Evolutionary conservation across 2,329 filamentous ascomycete genomes (phyloP), one percentile per base, ranked within the genome.

Genomic region (Xylaria sp.): DNA sequence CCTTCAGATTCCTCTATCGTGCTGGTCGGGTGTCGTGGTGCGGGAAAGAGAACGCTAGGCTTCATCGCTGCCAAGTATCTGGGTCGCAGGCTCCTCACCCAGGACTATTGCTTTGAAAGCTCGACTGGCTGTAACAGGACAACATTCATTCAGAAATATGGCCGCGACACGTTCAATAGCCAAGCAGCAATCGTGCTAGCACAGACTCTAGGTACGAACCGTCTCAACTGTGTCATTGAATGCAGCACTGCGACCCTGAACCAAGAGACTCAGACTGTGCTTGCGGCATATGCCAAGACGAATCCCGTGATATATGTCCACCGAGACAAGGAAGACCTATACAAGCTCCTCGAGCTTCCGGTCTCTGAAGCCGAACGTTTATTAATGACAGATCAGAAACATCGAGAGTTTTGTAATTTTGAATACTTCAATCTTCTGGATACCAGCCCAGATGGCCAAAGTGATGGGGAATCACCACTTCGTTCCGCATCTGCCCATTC

Each of bases 271-370:
- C 88, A 89, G 74, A 78, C 80, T 23, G 80, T 89, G 5, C 81
- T 93, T 56, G 83, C 85, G 57, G 83, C 86, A 13, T 92, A 88
- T 77, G 85, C 87, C 11, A 83, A 84, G 69, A 87, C 87, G 0
- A 89, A 93, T 75, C 90, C 91, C 0, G 88, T 93, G 46, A 86
- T 93, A 33, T 90, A 93, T 72, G 82, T 93, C 49, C 85, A 90
- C 73, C 86, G 91, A 65, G 90, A 92, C 73, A 84, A 87, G 63
- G 82, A 87, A 68, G 88, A 88, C 66, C 86, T 93, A 36, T 84
- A 88, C 69, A 82, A 83, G 1, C 86, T 91, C 60, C 80, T 92
- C 26, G 83, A 84, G 56, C 79, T 82, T 1, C 71, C 76, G 3
- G 73, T 73, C 4, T 80, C 84, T 6, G 84, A 87, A 49, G 84